Conservation (phyloP, 2,329 filamentous ascomycete species). For the Apiospora kogelbergensis region DNA sequence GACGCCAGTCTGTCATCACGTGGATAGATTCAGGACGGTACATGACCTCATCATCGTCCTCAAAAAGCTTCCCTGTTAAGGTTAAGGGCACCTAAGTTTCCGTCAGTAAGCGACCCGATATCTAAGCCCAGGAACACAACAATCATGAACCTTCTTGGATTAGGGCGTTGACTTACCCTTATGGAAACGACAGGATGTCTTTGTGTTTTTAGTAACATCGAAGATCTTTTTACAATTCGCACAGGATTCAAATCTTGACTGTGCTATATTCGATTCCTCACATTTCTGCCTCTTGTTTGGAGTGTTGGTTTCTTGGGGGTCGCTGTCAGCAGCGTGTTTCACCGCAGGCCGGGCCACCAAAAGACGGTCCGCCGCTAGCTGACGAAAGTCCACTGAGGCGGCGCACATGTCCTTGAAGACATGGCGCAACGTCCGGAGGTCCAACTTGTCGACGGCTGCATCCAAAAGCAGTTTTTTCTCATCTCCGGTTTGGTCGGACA, state of each 20-base stretch:
- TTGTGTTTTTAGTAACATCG: constrained; percentile 2
- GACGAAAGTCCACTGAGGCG: constrained; percentile 1
- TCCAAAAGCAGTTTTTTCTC: not conserved
- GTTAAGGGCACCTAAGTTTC: not conserved
- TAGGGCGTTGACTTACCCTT: not conserved
- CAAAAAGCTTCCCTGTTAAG: not conserved
- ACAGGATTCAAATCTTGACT: constrained; percentile 5
- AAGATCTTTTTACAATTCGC: constrained; percentile 8
- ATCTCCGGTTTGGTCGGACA: not conserved
- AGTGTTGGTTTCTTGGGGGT: not conserved
- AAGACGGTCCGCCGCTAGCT: constrained; percentile 4
- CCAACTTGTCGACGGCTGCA: constrained; percentile 5
- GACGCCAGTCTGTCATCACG: constrained; percentile 9
- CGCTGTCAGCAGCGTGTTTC: not conserved
- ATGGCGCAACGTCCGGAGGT: not conserved
- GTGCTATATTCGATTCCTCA: not conserved
- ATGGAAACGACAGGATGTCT: constrained; percentile 1
- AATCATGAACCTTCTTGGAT: too few relatives aligned
- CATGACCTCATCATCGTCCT: not conserved
- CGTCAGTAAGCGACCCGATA: not conserved
- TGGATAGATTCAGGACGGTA: not conserved
- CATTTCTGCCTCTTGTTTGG: constrained; percentile 3
- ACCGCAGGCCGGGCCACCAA: not conserved
- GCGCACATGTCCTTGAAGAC: constrained; percentile 9
- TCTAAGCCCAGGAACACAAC: too few relatives aligned